Conservation (phyloP, 1,284 basidiomycete species). For the Mycosarcoma maydis region DNA sequence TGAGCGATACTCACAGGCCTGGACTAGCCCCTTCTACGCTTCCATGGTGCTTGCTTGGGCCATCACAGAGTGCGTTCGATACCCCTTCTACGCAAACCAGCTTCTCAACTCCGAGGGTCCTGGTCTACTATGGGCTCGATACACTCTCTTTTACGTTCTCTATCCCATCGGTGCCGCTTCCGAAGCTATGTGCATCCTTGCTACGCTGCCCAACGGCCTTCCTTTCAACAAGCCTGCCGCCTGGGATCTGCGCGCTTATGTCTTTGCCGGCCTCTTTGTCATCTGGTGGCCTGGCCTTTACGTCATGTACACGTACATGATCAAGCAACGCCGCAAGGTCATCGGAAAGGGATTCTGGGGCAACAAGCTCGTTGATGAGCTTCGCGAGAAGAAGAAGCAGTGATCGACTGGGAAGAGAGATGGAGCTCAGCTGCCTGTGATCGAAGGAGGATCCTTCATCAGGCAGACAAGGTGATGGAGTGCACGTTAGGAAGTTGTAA, state of each 20-base stretch:
- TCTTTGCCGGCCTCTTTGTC: constrained; percentile 76
- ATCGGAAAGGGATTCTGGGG: constrained; percentile 71
- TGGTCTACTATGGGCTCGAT: constrained; percentile 68
- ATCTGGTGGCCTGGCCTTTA: constrained; percentile 92
- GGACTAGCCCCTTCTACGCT: constrained; percentile 80
- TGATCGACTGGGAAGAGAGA: background rate
- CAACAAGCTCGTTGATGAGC: constrained; percentile 37
- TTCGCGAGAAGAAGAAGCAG: constrained; percentile 60
- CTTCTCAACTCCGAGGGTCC: constrained; percentile 68
- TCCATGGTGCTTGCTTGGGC: constrained; percentile 96
- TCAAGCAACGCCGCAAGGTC: constrained; percentile 81
- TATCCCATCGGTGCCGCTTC: constrained; percentile 91
- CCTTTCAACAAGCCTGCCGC: constrained; percentile 37
- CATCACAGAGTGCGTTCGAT: constrained; percentile 88
- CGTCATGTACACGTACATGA: constrained; percentile 89
- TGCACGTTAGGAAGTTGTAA: background rate
- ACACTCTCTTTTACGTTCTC: constrained; percentile 90
- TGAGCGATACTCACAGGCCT: constrained; percentile 56
- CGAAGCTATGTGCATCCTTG: constrained; percentile 85
- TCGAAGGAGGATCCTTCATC: too few relatives aligned
- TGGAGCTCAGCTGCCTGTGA: too few relatives aligned
- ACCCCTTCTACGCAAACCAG: constrained; percentile 83
- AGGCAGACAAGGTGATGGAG: background rate
- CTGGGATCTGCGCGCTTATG: constrained; percentile 52
- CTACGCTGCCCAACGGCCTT: constrained; percentile 74